Evolutionary conservation across 73 alveolate genomes (phyloP), one percentile per base, ranked within the genome.

Genomic region (Paramecium pentaurelia): DNA sequence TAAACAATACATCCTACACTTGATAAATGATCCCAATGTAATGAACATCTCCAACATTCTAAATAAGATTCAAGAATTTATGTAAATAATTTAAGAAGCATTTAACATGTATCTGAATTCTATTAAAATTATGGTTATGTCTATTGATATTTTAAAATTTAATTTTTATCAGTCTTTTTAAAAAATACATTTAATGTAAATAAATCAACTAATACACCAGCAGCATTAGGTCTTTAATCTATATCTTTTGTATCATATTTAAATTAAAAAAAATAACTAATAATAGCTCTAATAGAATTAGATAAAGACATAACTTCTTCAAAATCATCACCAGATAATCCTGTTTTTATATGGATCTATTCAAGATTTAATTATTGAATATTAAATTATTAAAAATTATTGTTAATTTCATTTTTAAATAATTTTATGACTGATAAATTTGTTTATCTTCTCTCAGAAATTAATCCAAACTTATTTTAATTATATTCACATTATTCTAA

Each of bases 191-290:
- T 77, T 36, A 77, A 77, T 9, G 90, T 77, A 10, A 77, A 38
- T 28, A 77, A 38, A 18, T 77, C 90, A 22, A 77, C 73, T 42
- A 77, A 42, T 9, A 77, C 49, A 16, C 90, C 90, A 42, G 90
- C 90, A 16, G 49, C 90, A 77, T 77, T 77, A 22, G 32, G 71
- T 77, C 49, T 75, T 32, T 30, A 37, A 34, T 75, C 60, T 11
- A 37, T 6, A 36, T 37, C 88, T 75, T 75, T 75, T 34, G 49
- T 40, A 22, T 75, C 88, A 75, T 75, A 34, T 75, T 75, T 75
- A 10, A 75, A 75, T 75, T 75, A 75, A 75, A 75, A 75, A 37
- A 37, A 75, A 38, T 34, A 75, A 71, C 58, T 54, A 11, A 75
- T 75, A 6, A 75, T 75, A 16, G 68, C 60, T 75, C 38, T 75